phyloP scores from a whole-genome alignment of 164 flowering plant genomes.

The Tinospora cordifolia region DNA sequence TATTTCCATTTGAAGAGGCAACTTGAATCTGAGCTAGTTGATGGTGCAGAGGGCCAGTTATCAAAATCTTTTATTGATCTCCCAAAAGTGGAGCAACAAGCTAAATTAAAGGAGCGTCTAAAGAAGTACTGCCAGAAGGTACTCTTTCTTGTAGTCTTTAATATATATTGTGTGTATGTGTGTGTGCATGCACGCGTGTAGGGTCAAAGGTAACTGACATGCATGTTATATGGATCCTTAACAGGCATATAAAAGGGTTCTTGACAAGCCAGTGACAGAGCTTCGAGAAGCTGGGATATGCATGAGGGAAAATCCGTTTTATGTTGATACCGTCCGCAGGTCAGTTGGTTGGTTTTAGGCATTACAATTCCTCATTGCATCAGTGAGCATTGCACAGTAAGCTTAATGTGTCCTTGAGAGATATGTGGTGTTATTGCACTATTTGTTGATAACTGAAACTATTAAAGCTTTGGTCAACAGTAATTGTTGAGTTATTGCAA shows the following conservation, averaged over 20 bases:
- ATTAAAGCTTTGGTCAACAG: too few species aligned
- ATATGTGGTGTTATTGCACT: too few species aligned
- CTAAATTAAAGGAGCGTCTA: slow-evolving; percentile 78
- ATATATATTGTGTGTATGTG: too few species aligned
- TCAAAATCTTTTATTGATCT: slow-evolving; percentile 84
- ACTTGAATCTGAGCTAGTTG: slow-evolving; percentile 88
- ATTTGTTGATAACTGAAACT: too few species aligned
- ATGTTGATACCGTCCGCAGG: slow-evolving; percentile 99
- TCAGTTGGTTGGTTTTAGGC: slow-evolving; percentile 22
- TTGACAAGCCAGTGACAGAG: slow-evolving; percentile 88
- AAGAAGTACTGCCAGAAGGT: slow-evolving; percentile 98
- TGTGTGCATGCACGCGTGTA: too few species aligned
- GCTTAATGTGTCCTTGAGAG: too few species aligned
- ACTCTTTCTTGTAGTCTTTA: slow-evolving; percentile 4
- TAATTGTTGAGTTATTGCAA: neutral
- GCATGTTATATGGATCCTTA: slow-evolving; percentile 2
- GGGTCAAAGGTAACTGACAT: neutral
- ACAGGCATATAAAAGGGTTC: slow-evolving; percentile 91
- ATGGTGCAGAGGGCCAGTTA: slow-evolving; percentile 37
- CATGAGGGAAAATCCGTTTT: slow-evolving; percentile 97
- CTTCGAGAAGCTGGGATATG: slow-evolving; percentile 96
- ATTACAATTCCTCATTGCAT: neutral
- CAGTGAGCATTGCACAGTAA: too few species aligned
- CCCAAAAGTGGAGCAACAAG: slow-evolving; percentile 76
- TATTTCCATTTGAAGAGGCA: slow-evolving; percentile 92